Evolutionary conservation across 1,139 yeast species (phyloP).

Genomic region (Scheffersomyces parashehatae): DNA sequence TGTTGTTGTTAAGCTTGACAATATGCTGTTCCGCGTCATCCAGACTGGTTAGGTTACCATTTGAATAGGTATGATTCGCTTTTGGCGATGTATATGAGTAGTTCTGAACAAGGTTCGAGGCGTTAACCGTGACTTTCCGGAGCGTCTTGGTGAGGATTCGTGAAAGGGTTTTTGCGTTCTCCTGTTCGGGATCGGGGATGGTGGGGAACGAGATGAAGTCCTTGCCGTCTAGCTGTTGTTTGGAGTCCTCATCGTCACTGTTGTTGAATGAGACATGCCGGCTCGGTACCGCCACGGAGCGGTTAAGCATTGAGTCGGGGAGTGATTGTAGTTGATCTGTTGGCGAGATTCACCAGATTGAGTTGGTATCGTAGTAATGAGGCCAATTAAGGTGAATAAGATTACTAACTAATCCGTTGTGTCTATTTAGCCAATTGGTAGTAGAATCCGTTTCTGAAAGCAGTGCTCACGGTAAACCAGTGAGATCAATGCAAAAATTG

Average conservation of each 20-base stretch:
- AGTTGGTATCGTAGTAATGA: too few species aligned
- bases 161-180: conserved; percentile 30
- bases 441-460: too few species aligned
- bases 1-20: not conserved
- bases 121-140: conserved; percentile 48
- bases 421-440: too few species aligned
- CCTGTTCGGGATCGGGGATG: conserved; percentile 45
- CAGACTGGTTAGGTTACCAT: not conserved
- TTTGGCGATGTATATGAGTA: conserved; percentile 20
- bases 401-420: too few species aligned
- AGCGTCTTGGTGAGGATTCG: conserved; percentile 41
- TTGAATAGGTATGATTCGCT: not conserved
- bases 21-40: not conserved
- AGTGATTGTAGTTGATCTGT: too few species aligned
- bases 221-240: conserved; percentile 6
- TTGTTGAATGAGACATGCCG: conserved; percentile 8
- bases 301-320: too few species aligned
- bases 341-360: too few species aligned
- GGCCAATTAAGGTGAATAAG: too few species aligned
- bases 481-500: too few species aligned
- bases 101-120: conserved; percentile 39
- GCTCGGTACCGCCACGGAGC: not conserved
- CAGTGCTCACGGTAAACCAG: too few species aligned
- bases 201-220: conserved; percentile 49
- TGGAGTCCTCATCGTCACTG: conserved; percentile 18